Conservation (phyloP, 208 protist genomes). For the Naegleria fowleri region DNA sequence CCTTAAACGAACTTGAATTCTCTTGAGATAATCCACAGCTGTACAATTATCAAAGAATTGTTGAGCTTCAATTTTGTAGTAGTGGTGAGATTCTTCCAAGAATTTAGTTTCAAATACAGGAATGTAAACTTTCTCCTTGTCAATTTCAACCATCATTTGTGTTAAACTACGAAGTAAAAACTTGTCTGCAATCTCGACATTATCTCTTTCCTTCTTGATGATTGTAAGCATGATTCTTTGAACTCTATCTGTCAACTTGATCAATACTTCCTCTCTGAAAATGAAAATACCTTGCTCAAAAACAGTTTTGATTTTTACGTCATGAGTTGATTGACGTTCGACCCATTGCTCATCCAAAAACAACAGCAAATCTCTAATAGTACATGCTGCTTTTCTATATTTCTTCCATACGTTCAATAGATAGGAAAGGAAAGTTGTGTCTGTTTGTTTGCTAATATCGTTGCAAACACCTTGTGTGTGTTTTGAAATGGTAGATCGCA, state of each 20-base stretch:
- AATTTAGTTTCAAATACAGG: constrained; percentile 15
- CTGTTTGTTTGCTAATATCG: constrained; percentile 16
- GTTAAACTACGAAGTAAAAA: constrained; percentile 1
- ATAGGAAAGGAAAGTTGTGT: constrained; percentile 46
- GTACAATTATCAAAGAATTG: background rate
- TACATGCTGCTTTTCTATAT: constrained; percentile 55
- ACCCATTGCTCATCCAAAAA: constrained; percentile 51
- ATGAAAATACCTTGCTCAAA: constrained; percentile 4
- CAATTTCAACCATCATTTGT: constrained; percentile 29
- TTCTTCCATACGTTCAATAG: constrained; percentile 55
- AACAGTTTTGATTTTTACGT: background rate
- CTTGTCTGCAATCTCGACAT: background rate
- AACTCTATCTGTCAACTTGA: background rate
- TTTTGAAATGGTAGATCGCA: background rate
- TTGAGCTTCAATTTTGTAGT: constrained; percentile 10
- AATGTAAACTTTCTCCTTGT: constrained; percentile 26
- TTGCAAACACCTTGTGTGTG: background rate
- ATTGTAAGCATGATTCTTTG: constrained; percentile 1
- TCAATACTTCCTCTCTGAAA: constrained; percentile 7
- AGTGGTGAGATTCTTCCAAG: background rate
- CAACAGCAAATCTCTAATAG: constrained; percentile 69
- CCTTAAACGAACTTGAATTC: background rate
- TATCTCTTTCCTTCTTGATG: constrained; percentile 14
- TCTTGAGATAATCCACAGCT: background rate
- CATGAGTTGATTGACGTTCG: background rate